These are phyloP conservation scores for Saprolegnia parasitica DNA, from an alignment of 352 stramenopile species.

Conservation along the genomic window DNA sequence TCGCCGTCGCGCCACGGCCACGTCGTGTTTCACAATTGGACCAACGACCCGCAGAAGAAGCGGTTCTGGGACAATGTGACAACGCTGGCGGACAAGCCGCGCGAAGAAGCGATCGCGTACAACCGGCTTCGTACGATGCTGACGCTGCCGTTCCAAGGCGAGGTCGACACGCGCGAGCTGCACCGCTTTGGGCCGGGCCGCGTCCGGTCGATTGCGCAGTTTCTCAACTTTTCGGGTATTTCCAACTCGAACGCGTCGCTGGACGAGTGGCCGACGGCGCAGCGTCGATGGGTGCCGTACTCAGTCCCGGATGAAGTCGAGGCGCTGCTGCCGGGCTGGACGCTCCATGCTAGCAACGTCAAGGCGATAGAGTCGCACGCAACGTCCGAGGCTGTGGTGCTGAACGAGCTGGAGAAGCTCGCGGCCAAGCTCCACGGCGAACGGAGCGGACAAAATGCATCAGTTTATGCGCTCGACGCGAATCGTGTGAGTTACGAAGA, in stretches of 20 bases:
- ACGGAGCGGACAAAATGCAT: too few relatives aligned
- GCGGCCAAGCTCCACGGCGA: too few relatives aligned
- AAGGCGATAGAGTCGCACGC: too few relatives aligned
- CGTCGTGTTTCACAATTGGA: slow-evolving; percentile 67
- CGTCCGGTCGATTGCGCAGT: slow-evolving; percentile 51
- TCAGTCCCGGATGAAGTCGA: slow-evolving; percentile 51
- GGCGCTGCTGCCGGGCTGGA: slow-evolving; percentile 34
- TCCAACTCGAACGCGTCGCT: slow-evolving; percentile 48
- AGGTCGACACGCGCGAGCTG: slow-evolving; percentile 54
- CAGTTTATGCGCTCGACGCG: too few relatives aligned
- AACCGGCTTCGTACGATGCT: slow-evolving; percentile 60
- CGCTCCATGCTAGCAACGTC: neutral
- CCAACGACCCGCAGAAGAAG: slow-evolving; percentile 12
- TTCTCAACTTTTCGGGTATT: slow-evolving; percentile 58
- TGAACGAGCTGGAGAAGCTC: too few relatives aligned
- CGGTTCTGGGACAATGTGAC: slow-evolving; percentile 27
- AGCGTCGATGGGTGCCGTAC: slow-evolving; percentile 70
- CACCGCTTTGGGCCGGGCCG: slow-evolving; percentile 52
- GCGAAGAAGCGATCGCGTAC: slow-evolving; percentile 50
- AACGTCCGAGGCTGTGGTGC: too few relatives aligned
- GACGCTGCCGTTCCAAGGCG: slow-evolving; percentile 50
- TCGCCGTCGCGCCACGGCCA: slow-evolving; percentile 36
- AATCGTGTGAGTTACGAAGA: too few relatives aligned
- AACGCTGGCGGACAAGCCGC: slow-evolving; percentile 16
- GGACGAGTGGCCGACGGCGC: slow-evolving; percentile 54